Evolutionary conservation across 2,329 filamentous ascomycete species (phyloP), one percentile per base, ranked within the genome.

Genomic region (Claviceps fusiformis): DNA sequence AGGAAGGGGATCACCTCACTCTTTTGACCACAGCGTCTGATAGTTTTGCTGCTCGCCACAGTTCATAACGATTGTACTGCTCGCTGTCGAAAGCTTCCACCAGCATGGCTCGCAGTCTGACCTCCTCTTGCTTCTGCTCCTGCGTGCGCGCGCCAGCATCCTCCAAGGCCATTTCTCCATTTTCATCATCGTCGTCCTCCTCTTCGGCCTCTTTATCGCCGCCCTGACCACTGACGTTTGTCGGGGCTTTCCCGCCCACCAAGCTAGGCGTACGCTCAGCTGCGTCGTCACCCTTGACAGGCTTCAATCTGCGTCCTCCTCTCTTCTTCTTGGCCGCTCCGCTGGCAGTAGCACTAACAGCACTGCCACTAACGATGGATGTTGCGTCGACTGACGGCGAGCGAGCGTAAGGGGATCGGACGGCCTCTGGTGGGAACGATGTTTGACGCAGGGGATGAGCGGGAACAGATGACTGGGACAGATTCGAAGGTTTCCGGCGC

Each of bases 401-500:
- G 17, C 85, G 79, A 19, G 75, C 75, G 45, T 77, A 77, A 0
- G 80, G 76, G 2, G 79, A 81, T 27, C 74, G 69, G 39, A 69
- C 70, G 37, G 10, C 56, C 54, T 80, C 84, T 31, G 87, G 86
- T 0, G 87, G 86, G 64, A 90, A 93, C 0, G 87, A 89, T 5
- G 89, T 91, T 64, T 90, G 86, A 44, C 88, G 86, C 1, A 93
- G 79, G 1, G 85, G 86, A 60, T 89, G 86, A 0, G 79, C 74
- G 1, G 80, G 79, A 17, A 65, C 61, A 8, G 80, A 80, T 9
- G 76, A 69, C 31, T 76, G 72, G 3, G 83, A 83, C 59, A 82
- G 73, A 58, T 70, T 78, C 13, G 85, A 89, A 6, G 83, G 77
- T 65, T 91, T 91, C 64, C 87, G 84, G 50, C 85, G 83, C 66